Conservation (phyloP, 192 early-diverging fungal genomes). For the Phycomyces blakesleeanus region DNA sequence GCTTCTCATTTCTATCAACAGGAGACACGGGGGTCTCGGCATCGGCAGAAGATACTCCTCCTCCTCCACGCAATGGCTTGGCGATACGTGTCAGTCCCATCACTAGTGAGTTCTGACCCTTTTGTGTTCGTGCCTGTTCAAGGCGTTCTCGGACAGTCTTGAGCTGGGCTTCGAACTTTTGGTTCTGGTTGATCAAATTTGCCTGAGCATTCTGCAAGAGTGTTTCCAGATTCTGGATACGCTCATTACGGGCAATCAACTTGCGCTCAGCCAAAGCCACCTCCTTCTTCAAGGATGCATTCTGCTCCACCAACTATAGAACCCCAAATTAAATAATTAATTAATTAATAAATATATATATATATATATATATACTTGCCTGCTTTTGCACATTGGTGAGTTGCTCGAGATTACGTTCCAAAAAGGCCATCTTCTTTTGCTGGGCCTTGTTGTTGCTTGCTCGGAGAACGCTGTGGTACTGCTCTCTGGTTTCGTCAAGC, state of each 20-base stretch:
- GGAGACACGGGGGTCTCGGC: conserved; percentile 22
- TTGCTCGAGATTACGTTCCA: conserved; percentile 97
- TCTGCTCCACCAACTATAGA: conserved; percentile 86
- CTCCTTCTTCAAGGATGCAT: conserved; percentile 94
- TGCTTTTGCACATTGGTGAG: conserved; percentile 93
- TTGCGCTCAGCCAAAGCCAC: conserved; percentile 86
- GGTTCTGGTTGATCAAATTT: conserved; percentile 74
- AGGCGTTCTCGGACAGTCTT: conserved; percentile 72
- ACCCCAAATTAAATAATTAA: neutral
- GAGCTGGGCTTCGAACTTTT: conserved; percentile 81
- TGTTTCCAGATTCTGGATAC: conserved; percentile 85
- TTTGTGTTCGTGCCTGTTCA: conserved; percentile 67
- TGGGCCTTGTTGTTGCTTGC: conserved; percentile 82
- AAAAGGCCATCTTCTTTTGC: conserved; percentile 94
- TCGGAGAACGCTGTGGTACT: conserved; percentile 84
- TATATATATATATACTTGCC: conserved; percentile 16
- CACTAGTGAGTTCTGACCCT: conserved; percentile 34
- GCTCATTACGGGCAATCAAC: conserved; percentile 87
- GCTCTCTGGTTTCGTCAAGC: conserved; percentile 93
- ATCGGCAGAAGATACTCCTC: conserved; percentile 16
- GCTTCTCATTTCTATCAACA: conserved; percentile 29
- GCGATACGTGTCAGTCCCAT: conserved; percentile 60
- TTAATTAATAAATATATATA: neutral
- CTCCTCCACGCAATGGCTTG: conserved; percentile 87
- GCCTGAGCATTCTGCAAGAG: conserved; percentile 82